Percentiles rank a stretch among this genome's conserved stretches.
phyloP scores from a whole-genome alignment of 139 green algal species.

The Nannochloris sp. region DNA sequence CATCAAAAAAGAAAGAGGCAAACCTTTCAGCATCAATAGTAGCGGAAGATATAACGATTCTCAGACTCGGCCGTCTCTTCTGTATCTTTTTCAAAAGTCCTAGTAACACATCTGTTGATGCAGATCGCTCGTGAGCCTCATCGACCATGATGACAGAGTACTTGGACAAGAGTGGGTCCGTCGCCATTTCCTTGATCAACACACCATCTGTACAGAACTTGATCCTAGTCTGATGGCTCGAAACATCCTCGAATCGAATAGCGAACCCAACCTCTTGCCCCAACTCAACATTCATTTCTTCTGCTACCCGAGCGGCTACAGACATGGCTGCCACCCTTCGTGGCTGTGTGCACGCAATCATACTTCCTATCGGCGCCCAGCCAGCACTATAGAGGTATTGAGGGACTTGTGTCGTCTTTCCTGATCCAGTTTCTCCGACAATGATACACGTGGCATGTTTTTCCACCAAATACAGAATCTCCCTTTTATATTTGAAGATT shows the following conservation, averaged over 20 bases:
- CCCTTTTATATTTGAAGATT: slow-evolving; percentile 27
- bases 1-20: slow-evolving; percentile 69
- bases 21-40: slow-evolving; percentile 74
- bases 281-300: slow-evolving; percentile 64
- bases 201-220: slow-evolving; percentile 88
- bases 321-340: slow-evolving; percentile 68
- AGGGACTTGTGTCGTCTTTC: slow-evolving; percentile 66
- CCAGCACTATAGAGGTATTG: slow-evolving; percentile 51
- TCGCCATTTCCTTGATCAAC: slow-evolving; percentile 80
- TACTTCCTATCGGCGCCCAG: slow-evolving; percentile 30
- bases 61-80: slow-evolving; percentile 63
- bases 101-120: slow-evolving; percentile 81
- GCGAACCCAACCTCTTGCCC: slow-evolving; percentile 56
- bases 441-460: slow-evolving; percentile 54
- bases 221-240: slow-evolving; percentile 58
- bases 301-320: slow-evolving; percentile 71
- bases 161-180: slow-evolving; percentile 67
- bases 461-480: slow-evolving; percentile 77
- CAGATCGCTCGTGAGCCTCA: slow-evolving; percentile 81
- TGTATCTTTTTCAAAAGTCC: slow-evolving; percentile 88
- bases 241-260: slow-evolving; percentile 92
- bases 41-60: slow-evolving; percentile 78
- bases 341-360: slow-evolving; percentile 71
- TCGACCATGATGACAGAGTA: slow-evolving; percentile 86
- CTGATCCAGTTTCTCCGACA: slow-evolving; percentile 60